Percentiles rank a stretch among this genome's conserved stretches.
phyloP scores from a whole-genome alignment of 768 basidiomycete genomes.

The Leccinum variicolor region DNA sequence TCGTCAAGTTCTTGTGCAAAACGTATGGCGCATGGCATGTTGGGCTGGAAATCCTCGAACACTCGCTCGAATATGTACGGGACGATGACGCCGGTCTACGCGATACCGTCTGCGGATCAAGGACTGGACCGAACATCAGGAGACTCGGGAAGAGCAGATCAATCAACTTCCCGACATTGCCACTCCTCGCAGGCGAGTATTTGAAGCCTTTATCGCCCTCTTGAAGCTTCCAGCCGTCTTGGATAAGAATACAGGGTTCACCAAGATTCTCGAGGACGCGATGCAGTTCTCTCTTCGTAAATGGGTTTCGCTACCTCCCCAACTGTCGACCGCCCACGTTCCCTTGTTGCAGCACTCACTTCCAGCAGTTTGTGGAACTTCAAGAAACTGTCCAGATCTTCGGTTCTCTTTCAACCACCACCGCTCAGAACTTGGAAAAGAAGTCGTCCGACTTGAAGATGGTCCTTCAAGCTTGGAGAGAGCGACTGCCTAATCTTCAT shows the following conservation, averaged over 20 bases:
- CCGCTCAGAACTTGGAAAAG: slow-evolving; percentile 84
- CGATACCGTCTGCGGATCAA: slow-evolving; percentile 83
- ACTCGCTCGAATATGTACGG: slow-evolving; percentile 72
- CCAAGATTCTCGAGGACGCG: slow-evolving; percentile 86
- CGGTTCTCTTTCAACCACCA: slow-evolving; percentile 83
- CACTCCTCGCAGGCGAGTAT: slow-evolving; percentile 95
- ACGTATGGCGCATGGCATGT: slow-evolving; percentile 97
- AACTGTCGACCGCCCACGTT: slow-evolving; percentile 88
- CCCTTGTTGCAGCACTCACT: slow-evolving; percentile 94
- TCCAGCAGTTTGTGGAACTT: slow-evolving; percentile 98
- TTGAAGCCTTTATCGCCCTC: slow-evolving; percentile 90
- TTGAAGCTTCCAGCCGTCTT: slow-evolving; percentile 77
- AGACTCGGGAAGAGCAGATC: slow-evolving; percentile 77
- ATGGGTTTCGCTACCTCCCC: slow-evolving; percentile 86
- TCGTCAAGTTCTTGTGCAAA: slow-evolving; percentile 95
- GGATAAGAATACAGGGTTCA: slow-evolving; percentile 87
- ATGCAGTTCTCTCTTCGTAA: slow-evolving; percentile 96
- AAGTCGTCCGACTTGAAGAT: slow-evolving; percentile 94
- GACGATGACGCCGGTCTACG: slow-evolving; percentile 78
- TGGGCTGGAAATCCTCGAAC: slow-evolving; percentile 78
- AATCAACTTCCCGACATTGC: slow-evolving; percentile 77
- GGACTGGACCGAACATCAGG: slow-evolving; percentile 85
- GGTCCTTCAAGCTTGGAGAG: slow-evolving; percentile 96
- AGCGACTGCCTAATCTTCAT: slow-evolving; percentile 90
- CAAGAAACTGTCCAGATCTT: slow-evolving; percentile 96